Percentiles rank a stretch among this genome's conserved stretches.
phyloP scores from a whole-genome alignment of 306 rosid species.

The Rosa multiflora region DNA sequence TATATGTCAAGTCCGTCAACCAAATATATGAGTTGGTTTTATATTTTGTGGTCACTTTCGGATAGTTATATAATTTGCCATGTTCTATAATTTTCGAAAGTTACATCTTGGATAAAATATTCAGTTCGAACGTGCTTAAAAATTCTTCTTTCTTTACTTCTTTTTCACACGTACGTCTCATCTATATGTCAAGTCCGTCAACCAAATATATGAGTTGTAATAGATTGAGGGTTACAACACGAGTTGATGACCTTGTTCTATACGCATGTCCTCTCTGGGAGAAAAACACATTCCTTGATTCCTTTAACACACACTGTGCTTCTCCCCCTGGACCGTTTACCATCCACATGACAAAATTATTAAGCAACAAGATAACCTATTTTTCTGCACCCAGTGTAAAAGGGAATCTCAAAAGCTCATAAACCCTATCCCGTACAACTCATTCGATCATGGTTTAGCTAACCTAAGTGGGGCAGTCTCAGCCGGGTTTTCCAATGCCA shows the following conservation, averaged over 20 bases:
- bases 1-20: neutral
- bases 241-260: neutral
- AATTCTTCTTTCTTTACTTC: too few relatives aligned
- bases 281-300: neutral
- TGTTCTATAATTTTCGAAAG: too few relatives aligned
- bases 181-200: too few relatives aligned
- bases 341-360: neutral
- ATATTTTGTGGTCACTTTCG: too few relatives aligned
- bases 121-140: too few relatives aligned
- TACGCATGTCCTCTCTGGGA: neutral
- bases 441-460: neutral
- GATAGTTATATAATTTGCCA: too few relatives aligned
- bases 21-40: too few relatives aligned
- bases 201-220: neutral
- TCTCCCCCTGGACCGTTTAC: neutral
- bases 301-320: neutral
- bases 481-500: neutral
- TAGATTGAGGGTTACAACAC: too few relatives aligned
- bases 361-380: neutral
- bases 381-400: neutral
- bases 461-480: neutral
- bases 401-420: neutral
- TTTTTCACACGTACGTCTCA: too few relatives aligned
- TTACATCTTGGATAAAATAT: too few relatives aligned
- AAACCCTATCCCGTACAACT: neutral